phyloP scores from a whole-genome alignment of 1,139 yeast genomes.

The Yamadazyma diospyri region DNA sequence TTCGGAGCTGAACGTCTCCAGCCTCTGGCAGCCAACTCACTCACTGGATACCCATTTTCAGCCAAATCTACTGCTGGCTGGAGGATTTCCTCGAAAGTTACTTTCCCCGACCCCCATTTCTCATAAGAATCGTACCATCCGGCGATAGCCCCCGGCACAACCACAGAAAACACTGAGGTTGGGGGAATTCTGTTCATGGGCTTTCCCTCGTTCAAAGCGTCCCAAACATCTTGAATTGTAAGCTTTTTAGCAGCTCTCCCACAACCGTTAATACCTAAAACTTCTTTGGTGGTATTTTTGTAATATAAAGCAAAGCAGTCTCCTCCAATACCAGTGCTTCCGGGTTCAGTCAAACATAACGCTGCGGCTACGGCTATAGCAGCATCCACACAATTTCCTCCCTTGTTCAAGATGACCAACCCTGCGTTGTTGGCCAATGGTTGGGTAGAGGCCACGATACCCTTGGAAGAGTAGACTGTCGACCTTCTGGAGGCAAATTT shows the following conservation, averaged over 20 bases:
- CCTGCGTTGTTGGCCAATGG: constrained; percentile 80
- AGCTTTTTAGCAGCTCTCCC: constrained; percentile 63
- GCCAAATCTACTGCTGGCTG: constrained; percentile 73
- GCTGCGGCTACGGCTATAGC: constrained; percentile 80
- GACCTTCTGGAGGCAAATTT: constrained; percentile 63
- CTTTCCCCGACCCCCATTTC: constrained; percentile 71
- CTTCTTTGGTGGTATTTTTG: constrained; percentile 45
- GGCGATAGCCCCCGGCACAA: constrained; percentile 20
- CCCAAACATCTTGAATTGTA: constrained; percentile 46
- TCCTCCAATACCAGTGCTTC: constrained; percentile 81
- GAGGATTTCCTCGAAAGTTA: constrained; percentile 54
- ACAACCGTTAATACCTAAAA: constrained; percentile 71
- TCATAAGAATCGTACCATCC: constrained; percentile 46
- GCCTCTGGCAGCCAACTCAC: constrained; percentile 52
- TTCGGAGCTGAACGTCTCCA: constrained; percentile 45
- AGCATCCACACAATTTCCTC: constrained; percentile 83
- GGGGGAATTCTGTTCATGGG: constrained; percentile 41
- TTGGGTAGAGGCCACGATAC: constrained; percentile 74
- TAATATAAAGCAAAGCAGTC: constrained; percentile 72
- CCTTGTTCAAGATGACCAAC: constrained; percentile 55
- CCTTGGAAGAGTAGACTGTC: constrained; percentile 71
- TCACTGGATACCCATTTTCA: constrained; percentile 62
- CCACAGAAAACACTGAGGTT: constrained; percentile 44
- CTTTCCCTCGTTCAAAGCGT: constrained; percentile 36
- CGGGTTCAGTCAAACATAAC: constrained; percentile 68